A percentile compares a stretch with the other conserved stretches of the same genome.
Evolutionary conservation across 2,329 filamentous ascomycete species (phyloP).

Genomic region (Aspergillus sp.): DNA sequence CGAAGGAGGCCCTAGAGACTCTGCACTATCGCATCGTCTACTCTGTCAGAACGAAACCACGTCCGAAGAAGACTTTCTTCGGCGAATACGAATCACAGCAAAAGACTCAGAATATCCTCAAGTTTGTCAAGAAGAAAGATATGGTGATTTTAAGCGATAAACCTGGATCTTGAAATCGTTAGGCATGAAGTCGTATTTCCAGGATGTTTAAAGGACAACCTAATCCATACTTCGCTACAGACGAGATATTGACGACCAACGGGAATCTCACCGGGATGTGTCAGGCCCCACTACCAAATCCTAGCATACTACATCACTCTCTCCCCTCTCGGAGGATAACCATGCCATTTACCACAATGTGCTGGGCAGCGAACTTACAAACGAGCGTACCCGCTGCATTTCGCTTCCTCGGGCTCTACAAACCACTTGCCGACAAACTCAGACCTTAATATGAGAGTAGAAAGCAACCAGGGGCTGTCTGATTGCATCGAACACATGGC

Average conservation of each 20-base stretch:
- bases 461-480: too few species aligned
- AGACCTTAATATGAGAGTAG: too few species aligned
- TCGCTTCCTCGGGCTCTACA: too few species aligned
- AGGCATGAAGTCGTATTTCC: background rate
- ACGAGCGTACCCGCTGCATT: too few species aligned
- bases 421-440: too few species aligned
- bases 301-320: too few species aligned
- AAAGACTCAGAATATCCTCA: conserved; percentile 6
- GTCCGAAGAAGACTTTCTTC: conserved; percentile 50
- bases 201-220: background rate
- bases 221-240: background rate
- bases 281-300: too few species aligned
- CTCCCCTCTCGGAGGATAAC: too few species aligned
- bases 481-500: too few species aligned
- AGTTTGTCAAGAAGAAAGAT: background rate
- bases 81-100: conserved; percentile 20
- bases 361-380: too few species aligned
- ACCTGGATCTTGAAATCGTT: background rate
- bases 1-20: conserved; percentile 73
- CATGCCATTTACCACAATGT: too few species aligned
- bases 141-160: background rate
- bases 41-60: conserved; percentile 65
- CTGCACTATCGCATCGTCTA: conserved; percentile 72
- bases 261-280: background rate
- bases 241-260: background rate